Conservation (phyloP, 2,329 filamentous ascomycete species). For the Geosmithia flava region DNA sequence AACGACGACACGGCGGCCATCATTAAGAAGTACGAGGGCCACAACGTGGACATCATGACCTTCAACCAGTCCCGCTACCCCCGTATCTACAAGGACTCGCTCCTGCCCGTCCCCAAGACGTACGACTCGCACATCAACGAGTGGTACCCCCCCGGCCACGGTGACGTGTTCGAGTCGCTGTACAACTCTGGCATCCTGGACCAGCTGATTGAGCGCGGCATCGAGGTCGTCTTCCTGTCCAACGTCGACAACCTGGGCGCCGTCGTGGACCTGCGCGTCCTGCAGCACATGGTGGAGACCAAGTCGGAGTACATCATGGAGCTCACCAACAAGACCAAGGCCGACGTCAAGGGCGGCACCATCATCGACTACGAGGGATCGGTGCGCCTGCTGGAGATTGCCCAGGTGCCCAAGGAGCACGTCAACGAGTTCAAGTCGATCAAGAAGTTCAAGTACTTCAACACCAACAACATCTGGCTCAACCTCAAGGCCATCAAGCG, state of each 20-base stretch:
- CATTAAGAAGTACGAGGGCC: conserved; percentile 99
- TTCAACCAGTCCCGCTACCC: conserved; percentile 99
- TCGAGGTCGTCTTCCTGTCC: conserved; percentile 97
- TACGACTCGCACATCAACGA: conserved; percentile 80
- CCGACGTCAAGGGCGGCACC: conserved; percentile 99
- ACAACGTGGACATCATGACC: conserved; percentile 98
- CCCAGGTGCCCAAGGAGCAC: conserved; percentile 98
- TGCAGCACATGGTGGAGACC: conserved; percentile 99
- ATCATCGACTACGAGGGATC: conserved; percentile 99
- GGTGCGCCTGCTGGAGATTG: conserved; percentile 93
- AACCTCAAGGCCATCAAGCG: conserved; percentile 96
- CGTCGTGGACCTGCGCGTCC: conserved; percentile 92
- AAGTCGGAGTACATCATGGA: conserved; percentile 99
- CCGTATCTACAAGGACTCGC: conserved; percentile 94
- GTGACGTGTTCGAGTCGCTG: conserved; percentile 98
- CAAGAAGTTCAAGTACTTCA: conserved; percentile 99
- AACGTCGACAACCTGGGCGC: conserved; percentile 98
- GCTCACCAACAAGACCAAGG: conserved; percentile 99
- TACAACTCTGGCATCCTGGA: conserved; percentile 99
- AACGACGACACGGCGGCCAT: conserved; percentile 96
- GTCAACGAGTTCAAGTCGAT: conserved; percentile 99
- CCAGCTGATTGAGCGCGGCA: conserved; percentile 86
- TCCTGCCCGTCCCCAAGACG: conserved; percentile 87
- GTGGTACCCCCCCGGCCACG: conserved; percentile 98
- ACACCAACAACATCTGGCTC: conserved; percentile 99